Base-by-base conservation (phyloP, 176 grass and related monocot species). In the Areca catechu region DNA sequence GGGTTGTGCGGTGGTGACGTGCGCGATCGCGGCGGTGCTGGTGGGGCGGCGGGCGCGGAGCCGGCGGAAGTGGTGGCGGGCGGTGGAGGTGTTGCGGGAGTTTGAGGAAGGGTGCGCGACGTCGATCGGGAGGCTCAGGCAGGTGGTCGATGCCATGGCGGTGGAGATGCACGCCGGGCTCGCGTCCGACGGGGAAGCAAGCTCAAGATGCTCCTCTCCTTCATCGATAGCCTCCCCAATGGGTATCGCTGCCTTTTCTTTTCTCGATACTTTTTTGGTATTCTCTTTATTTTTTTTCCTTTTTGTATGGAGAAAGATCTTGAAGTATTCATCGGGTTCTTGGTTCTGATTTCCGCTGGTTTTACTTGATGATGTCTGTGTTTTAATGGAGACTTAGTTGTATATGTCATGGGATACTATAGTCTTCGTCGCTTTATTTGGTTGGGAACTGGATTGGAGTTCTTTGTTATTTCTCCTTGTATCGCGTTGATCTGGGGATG, bases 181-280 rank as follows among this genome's bases (percentile, higher is more conserved):
- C 56, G 77, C 77, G 16, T 75, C 71, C 12, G 81, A 89, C 55
- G 77, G 60, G 77, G 77, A 25, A 85, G 86, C 78, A 89, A 82
- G 74, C 81, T 89, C 71, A 79, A 82, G 67, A 85, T 89, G 86
- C 86, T 89, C 3, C 81, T 78, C 49, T 81, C 81, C 81, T 85
- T 71, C 71, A 54, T 89, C 37, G 86, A 89, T 48, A 10, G 43
- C 34, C 86, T 89, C 19, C 86, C 74, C 15, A 20, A 81, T 17
- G 67, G 81, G 81, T 81, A 81, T 56, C 34, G 10, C 34, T 43
- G 7, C 34, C 7, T 43, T 43, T 43, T 43, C 7, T 34, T 43
- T 34, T 43, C 10, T 43, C 3, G 10, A 43, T 43, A 43, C 27
- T 29, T 29, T 29, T 29, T 29, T 29, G 27, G 14, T 43, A 43